phyloP scores from a whole-genome alignment of 495 filamentous ascomycete species.

The Hyaloscypha hepaticicola region DNA sequence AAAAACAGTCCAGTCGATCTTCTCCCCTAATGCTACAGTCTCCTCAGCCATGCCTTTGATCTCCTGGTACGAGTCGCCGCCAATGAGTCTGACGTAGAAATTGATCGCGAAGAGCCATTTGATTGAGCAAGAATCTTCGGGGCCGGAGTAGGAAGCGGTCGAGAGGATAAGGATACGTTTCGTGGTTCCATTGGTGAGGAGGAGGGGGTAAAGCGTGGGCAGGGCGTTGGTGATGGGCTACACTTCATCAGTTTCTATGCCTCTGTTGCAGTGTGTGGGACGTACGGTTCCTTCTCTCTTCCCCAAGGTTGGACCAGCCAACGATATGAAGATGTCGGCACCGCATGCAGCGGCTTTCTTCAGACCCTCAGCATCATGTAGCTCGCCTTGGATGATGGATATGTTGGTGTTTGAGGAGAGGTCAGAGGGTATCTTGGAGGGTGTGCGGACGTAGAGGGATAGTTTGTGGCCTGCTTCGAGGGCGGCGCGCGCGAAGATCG shows the following conservation, averaged over 20 bases:
- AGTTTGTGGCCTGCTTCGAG: constrained; percentile 21
- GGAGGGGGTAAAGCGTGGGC: constrained; percentile 23
- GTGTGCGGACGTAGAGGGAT: constrained; percentile 24
- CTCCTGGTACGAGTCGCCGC: constrained; percentile 23
- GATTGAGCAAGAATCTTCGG: constrained; percentile 17
- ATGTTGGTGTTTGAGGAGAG: constrained; percentile 21
- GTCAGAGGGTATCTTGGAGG: constrained; percentile 24
- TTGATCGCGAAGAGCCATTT: constrained; percentile 25
- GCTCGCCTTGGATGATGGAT: constrained; percentile 22
- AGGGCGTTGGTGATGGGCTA: constrained; percentile 28
- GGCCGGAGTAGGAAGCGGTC: constrained; percentile 26
- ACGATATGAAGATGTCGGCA: constrained; percentile 26
- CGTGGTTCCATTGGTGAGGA: constrained; percentile 14
- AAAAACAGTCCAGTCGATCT: constrained; percentile 28
- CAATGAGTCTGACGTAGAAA: constrained; percentile 18
- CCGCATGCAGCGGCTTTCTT: constrained; percentile 26
- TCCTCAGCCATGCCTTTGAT: constrained; percentile 22
- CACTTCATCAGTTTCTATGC: neutral
- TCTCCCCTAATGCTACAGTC: constrained; percentile 21
- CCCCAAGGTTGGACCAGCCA: constrained; percentile 27
- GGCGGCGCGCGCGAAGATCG: constrained; percentile 25
- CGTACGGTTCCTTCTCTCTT: constrained; percentile 23
- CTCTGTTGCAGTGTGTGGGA: neutral
- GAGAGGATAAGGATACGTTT: constrained; percentile 27
- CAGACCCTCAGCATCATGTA: constrained; percentile 20